Base-by-base conservation (phyloP, 2,329 filamentous ascomycete genomes). In the Metarhizium guizhouense region DNA sequence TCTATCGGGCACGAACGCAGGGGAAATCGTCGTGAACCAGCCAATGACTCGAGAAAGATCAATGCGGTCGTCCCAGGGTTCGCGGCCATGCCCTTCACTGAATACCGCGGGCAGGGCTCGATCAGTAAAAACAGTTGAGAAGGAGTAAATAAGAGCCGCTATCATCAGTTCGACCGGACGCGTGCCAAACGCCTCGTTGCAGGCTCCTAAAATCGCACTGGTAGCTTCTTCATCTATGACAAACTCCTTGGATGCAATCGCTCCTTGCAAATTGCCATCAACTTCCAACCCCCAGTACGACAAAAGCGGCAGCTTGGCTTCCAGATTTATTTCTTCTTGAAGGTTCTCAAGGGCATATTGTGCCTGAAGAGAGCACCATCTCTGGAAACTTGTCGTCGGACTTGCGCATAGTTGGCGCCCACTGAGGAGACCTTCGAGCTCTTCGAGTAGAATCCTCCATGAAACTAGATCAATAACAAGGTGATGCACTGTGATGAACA, bases 391-490 rank as follows among this genome's bases (percentile, higher is more conserved):
- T 30, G 11, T 50, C 13, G 30, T 50, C 30, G 18, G 32, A 14
- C 47, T 50, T 5, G 14, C 2, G 29, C 13, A 18, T 20, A 34
- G 30, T 20, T 18, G 16, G 16, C 34, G n/a, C 18, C 32, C 30
- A 0, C 20, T 51, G 3, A 61, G 36, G 14, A 53, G 36, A 8
- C 56, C 56, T 29, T 60, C 57, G 10, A 62, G 50, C 7, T 62
- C 57, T 14, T 55, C 43, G 45, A 54, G 51, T 3, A 62, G 20
- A 20, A 61, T 77, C 11, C 76, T 75, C 47, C 76, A 79, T 29
- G 76, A 79, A 58, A 78, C 78, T 61, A 79, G 75, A 60, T 78
- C 76, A 34, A 66, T 61, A n/a, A 61, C 58, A 3, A 60, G 25
- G 49, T 62, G 60, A 51, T 62, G 61, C 10, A 40, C 13, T 1